Evolutionary conservation across 2,329 filamentous ascomycete genomes (phyloP).

Genomic region (Xylaria sp.): DNA sequence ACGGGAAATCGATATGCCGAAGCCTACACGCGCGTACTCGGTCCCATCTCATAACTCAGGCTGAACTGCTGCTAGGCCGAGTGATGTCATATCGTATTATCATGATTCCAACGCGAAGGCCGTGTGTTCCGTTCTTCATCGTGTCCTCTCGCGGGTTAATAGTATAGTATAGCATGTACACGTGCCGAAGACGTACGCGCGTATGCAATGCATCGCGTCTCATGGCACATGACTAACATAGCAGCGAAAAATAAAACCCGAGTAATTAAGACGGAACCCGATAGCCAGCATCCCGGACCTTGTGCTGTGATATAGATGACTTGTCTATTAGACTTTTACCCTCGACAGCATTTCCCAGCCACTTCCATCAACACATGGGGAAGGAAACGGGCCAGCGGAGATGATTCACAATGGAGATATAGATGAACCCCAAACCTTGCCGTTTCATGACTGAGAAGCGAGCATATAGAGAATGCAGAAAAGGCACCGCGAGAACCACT

Average conservation of each 20-base stretch:
- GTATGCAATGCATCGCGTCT: constrained; percentile 31
- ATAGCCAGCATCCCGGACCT: constrained; percentile 15
- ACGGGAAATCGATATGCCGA: constrained; percentile 22
- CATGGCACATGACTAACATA: constrained; percentile 24
- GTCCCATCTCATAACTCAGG: constrained; percentile 32
- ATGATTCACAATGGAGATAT: not conserved
- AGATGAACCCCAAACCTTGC: not conserved
- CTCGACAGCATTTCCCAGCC: not conserved
- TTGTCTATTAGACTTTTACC: constrained; percentile 1
- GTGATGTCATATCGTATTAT: constrained; percentile 21
- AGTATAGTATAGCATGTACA: constrained; percentile 12
- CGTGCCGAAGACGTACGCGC: constrained; percentile 30
- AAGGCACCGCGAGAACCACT: not conserved
- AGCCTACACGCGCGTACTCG: constrained; percentile 10
- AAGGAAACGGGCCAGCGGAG: not conserved
- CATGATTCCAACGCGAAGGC: constrained; percentile 13
- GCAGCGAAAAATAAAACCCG: not conserved
- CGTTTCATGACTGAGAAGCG: not conserved
- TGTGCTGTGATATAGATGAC: not conserved
- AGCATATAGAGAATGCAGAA: not conserved
- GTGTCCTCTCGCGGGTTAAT: not conserved
- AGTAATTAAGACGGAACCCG: not conserved
- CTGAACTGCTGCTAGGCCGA: constrained; percentile 23
- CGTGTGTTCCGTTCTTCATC: constrained; percentile 20
- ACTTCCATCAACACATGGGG: constrained; percentile 18